Evolutionary conservation across 2,329 filamentous ascomycete genomes (phyloP), one percentile per base, ranked within the genome.

Genomic region (Colletotrichum sp.): DNA sequence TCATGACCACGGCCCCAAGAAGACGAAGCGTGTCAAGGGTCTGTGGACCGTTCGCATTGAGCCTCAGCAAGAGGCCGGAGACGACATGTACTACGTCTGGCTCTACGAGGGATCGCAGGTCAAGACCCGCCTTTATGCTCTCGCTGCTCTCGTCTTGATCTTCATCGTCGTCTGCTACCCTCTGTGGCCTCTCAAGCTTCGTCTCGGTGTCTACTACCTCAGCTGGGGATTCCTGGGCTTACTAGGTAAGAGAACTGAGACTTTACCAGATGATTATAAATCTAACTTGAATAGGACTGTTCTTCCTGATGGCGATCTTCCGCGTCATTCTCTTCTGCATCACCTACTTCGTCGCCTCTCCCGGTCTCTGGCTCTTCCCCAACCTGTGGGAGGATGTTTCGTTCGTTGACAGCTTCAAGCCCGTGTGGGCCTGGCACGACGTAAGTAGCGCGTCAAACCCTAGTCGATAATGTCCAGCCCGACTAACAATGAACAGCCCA

Each of bases 381-480:
- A 99, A 99, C 83, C 88, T 99, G 24, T 99, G 98, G 88, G 97
- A 99, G 85, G 97, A 99, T 83, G 97, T 99, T 32, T 98, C 96
- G 9, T 99, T 99, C 87, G 94, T 99, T 85, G 97, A 99, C 84
- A 98, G 95, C 82, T 99, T 99, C 90, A 94, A 94, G 82, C 97
- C 97, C 24, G 87, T 98, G 8, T 99, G 97, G 96, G 97, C 95
- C 76, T 99, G 97, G 97, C 97, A 99, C 85, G 96, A 98, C 92
- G 95, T 98, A 83, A 85, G 91, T 85, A 28, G 39, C 5, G 30
- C 30, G 49, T 26, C 24, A 62, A 12, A 30, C 13, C 16, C n/a
- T 21, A 24, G 18, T 21, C 71, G 36, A 64, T 65, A 70, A 34
- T n/a, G 15, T 12, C 36, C 44, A 52, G 44, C 44, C 8, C 12